phyloP scores from a whole-genome alignment of 1,284 basidiomycete genomes.

The Ustilago vetiveriae region DNA sequence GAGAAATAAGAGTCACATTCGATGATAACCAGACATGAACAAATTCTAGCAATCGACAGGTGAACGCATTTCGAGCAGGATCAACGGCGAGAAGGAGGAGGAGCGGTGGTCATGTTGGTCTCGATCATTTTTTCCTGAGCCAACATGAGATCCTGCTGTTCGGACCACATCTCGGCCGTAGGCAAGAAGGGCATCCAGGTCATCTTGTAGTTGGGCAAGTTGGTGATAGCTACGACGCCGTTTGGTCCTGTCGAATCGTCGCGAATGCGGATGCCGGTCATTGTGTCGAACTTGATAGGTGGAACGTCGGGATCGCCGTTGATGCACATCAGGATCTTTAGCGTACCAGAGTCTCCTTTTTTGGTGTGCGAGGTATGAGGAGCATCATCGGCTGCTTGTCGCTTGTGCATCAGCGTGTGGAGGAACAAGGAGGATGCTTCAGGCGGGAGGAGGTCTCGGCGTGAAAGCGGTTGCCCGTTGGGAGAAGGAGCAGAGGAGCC shows the following conservation, averaged over 20 bases:
- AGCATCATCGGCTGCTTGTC: neutral
- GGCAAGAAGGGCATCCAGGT: slow-evolving; percentile 49
- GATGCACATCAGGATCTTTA: slow-evolving; percentile 42
- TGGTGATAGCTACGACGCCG: slow-evolving; percentile 31
- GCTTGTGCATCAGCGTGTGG: slow-evolving; percentile 13
- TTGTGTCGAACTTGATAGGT: slow-evolving; percentile 43
- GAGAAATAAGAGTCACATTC: no score
- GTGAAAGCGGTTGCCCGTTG: neutral
- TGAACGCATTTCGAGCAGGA: no score
- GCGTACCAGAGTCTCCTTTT: neutral
- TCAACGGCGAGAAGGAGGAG: slow-evolving; percentile 9
- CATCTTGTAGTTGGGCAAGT: slow-evolving; percentile 35
- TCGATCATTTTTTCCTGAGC: slow-evolving; percentile 33
- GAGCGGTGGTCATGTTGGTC: slow-evolving; percentile 16
- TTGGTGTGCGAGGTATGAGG: neutral
- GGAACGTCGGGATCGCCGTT: slow-evolving; percentile 31
- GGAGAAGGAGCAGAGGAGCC: neutral
- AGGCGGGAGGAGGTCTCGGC: neutral
- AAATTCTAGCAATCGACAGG: no score
- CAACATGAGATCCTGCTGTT: slow-evolving; percentile 40
- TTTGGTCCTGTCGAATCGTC: slow-evolving; percentile 12
- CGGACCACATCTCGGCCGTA: slow-evolving; percentile 37
- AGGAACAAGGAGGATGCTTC: neutral
- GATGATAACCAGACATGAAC: no score
- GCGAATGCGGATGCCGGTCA: slow-evolving; percentile 35